Conservation (phyloP, 768 basidiomycete genomes). For the Leccinum barrowsii region DNA sequence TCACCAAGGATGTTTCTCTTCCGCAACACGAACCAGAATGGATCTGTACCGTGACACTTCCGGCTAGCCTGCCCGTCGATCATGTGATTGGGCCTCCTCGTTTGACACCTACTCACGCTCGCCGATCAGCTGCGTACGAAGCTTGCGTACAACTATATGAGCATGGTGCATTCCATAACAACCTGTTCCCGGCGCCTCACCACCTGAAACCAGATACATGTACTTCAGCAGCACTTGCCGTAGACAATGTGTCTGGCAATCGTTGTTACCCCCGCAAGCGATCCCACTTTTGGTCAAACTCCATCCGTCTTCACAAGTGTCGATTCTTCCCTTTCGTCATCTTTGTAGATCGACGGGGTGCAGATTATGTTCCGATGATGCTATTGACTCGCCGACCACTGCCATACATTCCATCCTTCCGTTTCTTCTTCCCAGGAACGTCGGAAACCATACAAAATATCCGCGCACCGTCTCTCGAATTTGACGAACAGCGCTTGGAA, state of each 20-base stretch:
- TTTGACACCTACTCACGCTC: conserved; percentile 47
- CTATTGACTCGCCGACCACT: conserved; percentile 67
- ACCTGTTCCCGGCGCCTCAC: conserved; percentile 35
- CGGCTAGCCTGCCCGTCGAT: conserved; percentile 40
- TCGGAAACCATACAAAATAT: conserved; percentile 41
- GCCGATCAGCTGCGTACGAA: conserved; percentile 56
- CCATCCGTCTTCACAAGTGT: conserved; percentile 23
- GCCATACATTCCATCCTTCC: conserved; percentile 53
- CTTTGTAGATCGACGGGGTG: conserved; percentile 25
- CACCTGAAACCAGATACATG: not conserved
- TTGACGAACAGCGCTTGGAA: conserved; percentile 45
- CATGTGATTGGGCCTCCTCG: conserved; percentile 44
- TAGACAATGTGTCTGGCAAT: conserved; percentile 39
- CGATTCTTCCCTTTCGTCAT: conserved; percentile 40
- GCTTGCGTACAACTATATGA: conserved; percentile 50
- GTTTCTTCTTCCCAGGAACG: conserved; percentile 55
- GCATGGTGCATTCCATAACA: conserved; percentile 49
- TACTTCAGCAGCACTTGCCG: conserved; percentile 11
- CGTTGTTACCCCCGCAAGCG: conserved; percentile 54
- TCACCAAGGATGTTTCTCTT: conserved; percentile 21
- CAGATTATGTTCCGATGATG: conserved; percentile 54
- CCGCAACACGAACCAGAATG: conserved; percentile 24
- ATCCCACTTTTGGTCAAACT: conserved; percentile 67
- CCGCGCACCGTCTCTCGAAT: conserved; percentile 46
- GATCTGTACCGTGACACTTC: conserved; percentile 50